Evolutionary conservation across 2,329 filamentous ascomycete genomes (phyloP).

Genomic region (Monosporascus cannonballus): DNA sequence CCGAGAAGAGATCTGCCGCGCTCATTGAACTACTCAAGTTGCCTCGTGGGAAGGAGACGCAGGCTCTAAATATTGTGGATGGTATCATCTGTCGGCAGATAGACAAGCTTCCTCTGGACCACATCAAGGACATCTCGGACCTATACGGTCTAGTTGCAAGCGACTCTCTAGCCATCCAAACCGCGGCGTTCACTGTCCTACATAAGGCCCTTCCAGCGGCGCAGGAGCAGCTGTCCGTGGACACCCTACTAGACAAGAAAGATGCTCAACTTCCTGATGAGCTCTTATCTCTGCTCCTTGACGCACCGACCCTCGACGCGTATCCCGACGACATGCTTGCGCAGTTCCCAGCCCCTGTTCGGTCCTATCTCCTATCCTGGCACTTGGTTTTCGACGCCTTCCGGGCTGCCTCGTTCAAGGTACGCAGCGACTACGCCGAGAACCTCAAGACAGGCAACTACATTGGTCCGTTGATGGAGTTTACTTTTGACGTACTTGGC

Average conservation of each 20-base stretch:
- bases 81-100: conserved; percentile 66
- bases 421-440: conserved; percentile 74
- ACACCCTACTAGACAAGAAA: conserved; percentile 65
- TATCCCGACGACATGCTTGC: conserved; percentile 61
- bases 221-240: conserved; percentile 78
- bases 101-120: conserved; percentile 54
- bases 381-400: conserved; percentile 85
- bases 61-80: conserved; percentile 71
- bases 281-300: conserved; percentile 74
- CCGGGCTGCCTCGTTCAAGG: conserved; percentile 67
- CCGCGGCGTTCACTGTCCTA: conserved; percentile 72
- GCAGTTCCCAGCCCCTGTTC: conserved; percentile 62
- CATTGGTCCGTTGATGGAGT: conserved; percentile 63
- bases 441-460: conserved; percentile 70
- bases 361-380: conserved; percentile 85
- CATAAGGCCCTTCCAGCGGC: conserved; percentile 70
- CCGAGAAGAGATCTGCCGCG: conserved; percentile 47
- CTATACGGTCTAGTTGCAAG: conserved; percentile 74
- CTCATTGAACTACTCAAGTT: conserved; percentile 59
- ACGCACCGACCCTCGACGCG: conserved; percentile 65
- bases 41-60: conserved; percentile 39
- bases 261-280: conserved; percentile 73
- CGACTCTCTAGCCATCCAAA: conserved; percentile 69
- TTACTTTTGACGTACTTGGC: conserved; percentile 79
- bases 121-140: conserved; percentile 58